Base-by-base conservation (phyloP, 139 green algal genomes). In the Chloropicon primus region DNA sequence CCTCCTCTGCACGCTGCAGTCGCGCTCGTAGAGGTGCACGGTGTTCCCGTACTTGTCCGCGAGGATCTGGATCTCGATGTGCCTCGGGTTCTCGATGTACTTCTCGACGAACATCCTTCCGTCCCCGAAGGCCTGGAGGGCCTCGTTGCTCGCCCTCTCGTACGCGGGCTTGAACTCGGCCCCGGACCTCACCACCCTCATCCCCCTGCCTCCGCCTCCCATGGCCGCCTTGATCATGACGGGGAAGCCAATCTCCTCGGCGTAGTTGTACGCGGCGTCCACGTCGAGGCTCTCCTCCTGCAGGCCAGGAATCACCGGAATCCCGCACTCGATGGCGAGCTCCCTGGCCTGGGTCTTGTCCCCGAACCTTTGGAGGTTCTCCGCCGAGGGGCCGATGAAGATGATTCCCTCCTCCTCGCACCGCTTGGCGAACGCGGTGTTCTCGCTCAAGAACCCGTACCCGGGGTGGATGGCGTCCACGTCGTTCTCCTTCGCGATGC, bases 1-100 rank as follows among this genome's bases (percentile, higher is more conserved):
- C n/a, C 95, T 87, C 25, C 95, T 86, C 85, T 99, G 95, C 76
- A 98, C 94, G 24, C 87, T 95, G 90, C 95, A 99, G 80, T 99
- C 95, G 26, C 95, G 87, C 82, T 98, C 93, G 77, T 94, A 94
- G 26, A 99, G 83, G 88, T 97, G 94, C 75, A 98, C 88, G 24
- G 94, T 89, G 80, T 97, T 97, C 82, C 95, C 95, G 73, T 97
- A 86, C 41, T 85, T 75, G 84, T 99, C 95, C 0, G 90, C 94
- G 75, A 99, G 80, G 54, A 99, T 93, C 85, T 98, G 91, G 21
- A 96, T 86, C 83, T 96, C 90, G 26, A 95, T 91, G 84, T 96
- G 91, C 24, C 91, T 83, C 22, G 94, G 92, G 73, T 93, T 86
- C 84, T 96, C 89, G 72, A 98, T 88, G 82, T 91, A 97, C 78